Conservation (phyloP, 495 filamentous ascomycete species). For the Trichocladium antarcticum region DNA sequence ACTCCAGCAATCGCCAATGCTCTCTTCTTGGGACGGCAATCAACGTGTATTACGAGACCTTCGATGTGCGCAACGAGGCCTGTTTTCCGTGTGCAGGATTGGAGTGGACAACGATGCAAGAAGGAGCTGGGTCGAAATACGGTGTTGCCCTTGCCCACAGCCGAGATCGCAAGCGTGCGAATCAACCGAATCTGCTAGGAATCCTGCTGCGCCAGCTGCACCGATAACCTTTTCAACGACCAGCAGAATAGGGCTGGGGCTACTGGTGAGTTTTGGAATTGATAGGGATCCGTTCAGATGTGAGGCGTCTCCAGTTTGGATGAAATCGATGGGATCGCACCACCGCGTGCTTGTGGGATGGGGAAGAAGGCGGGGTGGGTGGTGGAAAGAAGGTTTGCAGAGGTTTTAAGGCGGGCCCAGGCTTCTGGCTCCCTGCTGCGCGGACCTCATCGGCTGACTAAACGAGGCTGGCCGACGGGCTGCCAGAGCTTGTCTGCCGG, state of each 20-base stretch:
- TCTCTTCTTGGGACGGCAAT: conserved; percentile 4
- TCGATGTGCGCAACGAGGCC: conserved; percentile 6
- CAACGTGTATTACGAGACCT: conserved; percentile 20
- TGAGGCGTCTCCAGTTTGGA: background rate
- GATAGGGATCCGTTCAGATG: background rate
- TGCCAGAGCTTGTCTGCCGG: too few relatives aligned
- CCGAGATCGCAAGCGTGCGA: background rate
- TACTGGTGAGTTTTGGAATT: background rate
- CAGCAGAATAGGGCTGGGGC: background rate
- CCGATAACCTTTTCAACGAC: background rate
- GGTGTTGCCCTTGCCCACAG: background rate
- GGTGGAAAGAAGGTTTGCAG: background rate
- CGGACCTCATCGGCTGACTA: too few relatives aligned
- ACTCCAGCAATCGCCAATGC: conserved; percentile 7
- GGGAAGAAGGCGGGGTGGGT: background rate
- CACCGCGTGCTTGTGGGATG: background rate
- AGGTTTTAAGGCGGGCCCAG: background rate
- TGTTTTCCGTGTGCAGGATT: conserved; percentile 5
- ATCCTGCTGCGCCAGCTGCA: background rate
- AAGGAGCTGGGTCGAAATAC: background rate
- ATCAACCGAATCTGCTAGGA: background rate
- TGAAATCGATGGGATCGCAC: background rate
- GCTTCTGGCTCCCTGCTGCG: too few relatives aligned
- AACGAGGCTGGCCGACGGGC: too few relatives aligned
- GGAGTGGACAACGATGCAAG: background rate